Conservation (phyloP, 805 yeast species). For the Nematodospora valgi region DNA sequence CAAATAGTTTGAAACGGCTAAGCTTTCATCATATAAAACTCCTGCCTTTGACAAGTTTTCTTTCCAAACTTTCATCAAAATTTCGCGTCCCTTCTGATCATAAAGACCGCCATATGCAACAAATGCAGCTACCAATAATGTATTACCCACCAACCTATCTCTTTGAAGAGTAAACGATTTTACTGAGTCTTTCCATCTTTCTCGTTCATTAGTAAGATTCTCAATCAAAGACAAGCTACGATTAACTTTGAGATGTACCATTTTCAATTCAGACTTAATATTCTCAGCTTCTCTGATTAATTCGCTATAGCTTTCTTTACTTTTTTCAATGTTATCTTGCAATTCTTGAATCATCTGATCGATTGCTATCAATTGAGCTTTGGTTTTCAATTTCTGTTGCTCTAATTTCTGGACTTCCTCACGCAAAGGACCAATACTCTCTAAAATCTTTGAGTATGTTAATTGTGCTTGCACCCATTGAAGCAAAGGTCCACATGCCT, state of each 20-base stretch:
- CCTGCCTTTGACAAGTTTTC: constrained; percentile 27
- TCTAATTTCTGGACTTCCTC: constrained; percentile 63
- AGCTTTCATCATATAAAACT: constrained; percentile 34
- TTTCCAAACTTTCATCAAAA: constrained; percentile 34
- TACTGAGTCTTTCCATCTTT: constrained; percentile 70
- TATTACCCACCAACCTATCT: constrained; percentile 56
- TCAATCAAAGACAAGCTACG: constrained; percentile 63
- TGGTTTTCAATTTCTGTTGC: constrained; percentile 54
- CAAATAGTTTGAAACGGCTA: constrained; percentile 34
- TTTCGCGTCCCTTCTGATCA: constrained; percentile 47
- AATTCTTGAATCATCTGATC: constrained; percentile 78
- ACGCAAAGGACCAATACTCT: constrained; percentile 69
- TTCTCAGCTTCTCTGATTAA: constrained; percentile 77
- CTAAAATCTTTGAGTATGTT: constrained; percentile 67
- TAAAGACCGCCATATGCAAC: constrained; percentile 57
- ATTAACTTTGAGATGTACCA: constrained; percentile 55
- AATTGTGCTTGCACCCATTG: constrained; percentile 91
- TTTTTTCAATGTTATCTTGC: constrained; percentile 61
- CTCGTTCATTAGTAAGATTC: constrained; percentile 61
- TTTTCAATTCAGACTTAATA: constrained; percentile 66
- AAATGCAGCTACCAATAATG: constrained; percentile 61
- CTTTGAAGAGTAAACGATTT: constrained; percentile 45
- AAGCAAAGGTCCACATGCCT: constrained; percentile 89
- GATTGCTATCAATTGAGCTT: constrained; percentile 69
- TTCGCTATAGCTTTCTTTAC: constrained; percentile 64